Percentiles rank a stretch among this genome's conserved stretches.
These are phyloP conservation scores for Yamadazyma jaroonii DNA, from an alignment of 1,139 yeast genomes.

Conservation along the genomic window DNA sequence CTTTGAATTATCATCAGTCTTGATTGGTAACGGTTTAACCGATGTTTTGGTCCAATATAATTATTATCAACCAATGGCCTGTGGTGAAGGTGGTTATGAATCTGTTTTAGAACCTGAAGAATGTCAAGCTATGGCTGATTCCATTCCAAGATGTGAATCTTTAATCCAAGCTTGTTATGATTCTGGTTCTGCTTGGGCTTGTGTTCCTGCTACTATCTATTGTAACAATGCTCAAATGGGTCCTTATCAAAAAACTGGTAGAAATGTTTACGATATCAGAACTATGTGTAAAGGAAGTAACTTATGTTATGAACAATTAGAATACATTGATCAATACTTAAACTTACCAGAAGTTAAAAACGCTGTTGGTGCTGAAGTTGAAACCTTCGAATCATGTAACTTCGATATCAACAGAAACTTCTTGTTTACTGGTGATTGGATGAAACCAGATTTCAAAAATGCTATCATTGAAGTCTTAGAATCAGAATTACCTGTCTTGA, in stretches of 20 bases:
- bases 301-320: constrained; percentile 60
- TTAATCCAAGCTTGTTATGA: constrained; percentile 81
- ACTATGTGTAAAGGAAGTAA: constrained; percentile 75
- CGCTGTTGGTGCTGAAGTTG: constrained; percentile 92
- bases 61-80: constrained; percentile 94
- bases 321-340: constrained; percentile 33
- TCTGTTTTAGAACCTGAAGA: constrained; percentile 76
- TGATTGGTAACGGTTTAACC: constrained; percentile 95
- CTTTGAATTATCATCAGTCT: constrained; percentile 80
- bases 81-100: constrained; percentile 89
- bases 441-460: constrained; percentile 78
- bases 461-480: constrained; percentile 53
- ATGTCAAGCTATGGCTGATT: constrained; percentile 71
- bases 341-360: constrained; percentile 48
- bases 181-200: constrained; percentile 75
- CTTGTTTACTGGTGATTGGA: constrained; percentile 86
- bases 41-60: constrained; percentile 89
- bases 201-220: constrained; percentile 91
- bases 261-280: constrained; percentile 92
- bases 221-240: constrained; percentile 86
- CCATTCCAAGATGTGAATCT: constrained; percentile 77
- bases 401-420: constrained; percentile 81
- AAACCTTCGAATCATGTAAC: constrained; percentile 79
- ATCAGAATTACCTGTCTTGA: constrained; percentile 62
- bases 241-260: constrained; percentile 87